These are phyloP conservation scores for Penicillium canariense DNA, from an alignment of 495 filamentous ascomycete genomes.

Conservation along the genomic window DNA sequence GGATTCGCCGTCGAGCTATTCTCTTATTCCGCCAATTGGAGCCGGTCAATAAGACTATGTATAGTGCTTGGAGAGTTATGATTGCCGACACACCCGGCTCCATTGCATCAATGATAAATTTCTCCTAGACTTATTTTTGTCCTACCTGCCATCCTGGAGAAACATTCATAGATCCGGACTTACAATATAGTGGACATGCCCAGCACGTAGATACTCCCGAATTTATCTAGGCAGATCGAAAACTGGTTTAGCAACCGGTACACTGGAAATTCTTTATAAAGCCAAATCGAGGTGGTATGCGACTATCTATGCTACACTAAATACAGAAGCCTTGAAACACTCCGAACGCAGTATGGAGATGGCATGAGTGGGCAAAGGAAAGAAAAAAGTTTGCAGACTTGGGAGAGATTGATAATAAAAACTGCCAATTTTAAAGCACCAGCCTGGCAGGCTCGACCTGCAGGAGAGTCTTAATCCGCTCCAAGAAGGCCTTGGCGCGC, in stretches of 20 bases:
- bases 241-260: no score
- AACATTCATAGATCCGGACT: no score
- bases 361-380: constrained; percentile 18
- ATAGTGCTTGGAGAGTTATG: no score
- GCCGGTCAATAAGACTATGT: background rate
- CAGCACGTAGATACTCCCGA: no score
- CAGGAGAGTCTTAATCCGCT: constrained; percentile 75
- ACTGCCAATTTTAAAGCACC: constrained; percentile 48
- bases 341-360: constrained; percentile 12
- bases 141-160: no score
- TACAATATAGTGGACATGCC: no score
- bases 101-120: no score
- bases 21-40: constrained; percentile 27
- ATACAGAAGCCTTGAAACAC: constrained; percentile 21
- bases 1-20: constrained; percentile 24
- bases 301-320: constrained; percentile 39
- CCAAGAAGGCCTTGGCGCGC: constrained; percentile 75
- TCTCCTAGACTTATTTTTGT: no score
- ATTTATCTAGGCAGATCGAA: no score
- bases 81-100: no score
- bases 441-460: constrained; percentile 80
- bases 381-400: constrained; percentile 10
- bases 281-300: constrained; percentile 18
- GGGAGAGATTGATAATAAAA: constrained; percentile 13
- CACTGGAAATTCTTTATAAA: background rate